Conservation (phyloP, 768 basidiomycete genomes). For the Chlorophyllum brunneum region DNA sequence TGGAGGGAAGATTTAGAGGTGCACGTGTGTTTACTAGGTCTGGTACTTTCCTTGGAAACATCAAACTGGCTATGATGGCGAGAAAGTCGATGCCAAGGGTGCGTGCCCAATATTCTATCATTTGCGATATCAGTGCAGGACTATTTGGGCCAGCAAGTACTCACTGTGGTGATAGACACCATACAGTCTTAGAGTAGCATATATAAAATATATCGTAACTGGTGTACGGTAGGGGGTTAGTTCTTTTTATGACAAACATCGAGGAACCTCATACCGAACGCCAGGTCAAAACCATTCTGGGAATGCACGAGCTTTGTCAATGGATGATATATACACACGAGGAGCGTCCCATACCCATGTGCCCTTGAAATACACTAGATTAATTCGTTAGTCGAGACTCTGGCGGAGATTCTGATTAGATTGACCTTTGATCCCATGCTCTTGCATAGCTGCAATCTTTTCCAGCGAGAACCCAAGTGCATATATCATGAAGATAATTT, state of each 20-base stretch:
- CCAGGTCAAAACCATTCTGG: slow-evolving; percentile 90
- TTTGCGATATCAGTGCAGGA: not conserved
- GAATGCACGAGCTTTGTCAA: slow-evolving; percentile 7
- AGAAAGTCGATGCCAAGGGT: slow-evolving; percentile 76
- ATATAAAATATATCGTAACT: slow-evolving; percentile 80
- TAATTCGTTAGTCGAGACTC: not conserved
- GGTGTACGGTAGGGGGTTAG: not conserved
- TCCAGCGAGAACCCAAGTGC: slow-evolving; percentile 84
- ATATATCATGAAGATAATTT: slow-evolving; percentile 76
- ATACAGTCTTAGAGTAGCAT: slow-evolving; percentile 72
- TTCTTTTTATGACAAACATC: not conserved
- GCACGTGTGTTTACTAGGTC: not conserved
- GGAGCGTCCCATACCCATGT: slow-evolving; percentile 57
- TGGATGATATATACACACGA: slow-evolving; percentile 1
- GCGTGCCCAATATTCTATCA: slow-evolving; percentile 60
- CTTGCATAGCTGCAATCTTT: slow-evolving; percentile 92
- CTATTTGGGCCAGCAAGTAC: slow-evolving; percentile 17
- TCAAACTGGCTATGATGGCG: slow-evolving; percentile 83
- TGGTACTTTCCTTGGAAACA: slow-evolving; percentile 73
- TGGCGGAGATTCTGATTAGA: not conserved
- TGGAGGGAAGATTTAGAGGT: slow-evolving; percentile 22
- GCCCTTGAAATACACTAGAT: slow-evolving; percentile 74
- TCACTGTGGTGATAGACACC: slow-evolving; percentile 69
- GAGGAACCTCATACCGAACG: slow-evolving; percentile 57
- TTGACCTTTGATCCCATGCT: slow-evolving; percentile 86